A percentile compares a stretch with the other conserved stretches of the same genome.
Evolutionary conservation across 805 yeast genomes (phyloP).

Genomic region (Kodamaea kakaduensis): DNA sequence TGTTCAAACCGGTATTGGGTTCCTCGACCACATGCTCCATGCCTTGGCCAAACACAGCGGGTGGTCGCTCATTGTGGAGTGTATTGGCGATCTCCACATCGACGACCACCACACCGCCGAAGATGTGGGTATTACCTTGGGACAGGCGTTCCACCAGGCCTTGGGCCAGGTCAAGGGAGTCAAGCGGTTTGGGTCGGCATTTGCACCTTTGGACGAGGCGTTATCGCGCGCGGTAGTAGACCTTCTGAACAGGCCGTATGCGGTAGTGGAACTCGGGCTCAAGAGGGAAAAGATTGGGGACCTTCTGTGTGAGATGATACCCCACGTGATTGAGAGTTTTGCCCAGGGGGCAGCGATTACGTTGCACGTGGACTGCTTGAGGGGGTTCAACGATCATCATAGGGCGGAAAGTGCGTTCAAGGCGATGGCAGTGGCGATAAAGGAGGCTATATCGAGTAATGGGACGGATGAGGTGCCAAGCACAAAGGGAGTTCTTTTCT

Average conservation of each 20-base stretch:
- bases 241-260: conserved; percentile 87
- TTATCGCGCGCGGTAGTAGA: conserved; percentile 95
- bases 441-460: conserved; percentile 75
- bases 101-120: conserved; percentile 98
- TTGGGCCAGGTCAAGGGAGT: conserved; percentile 87
- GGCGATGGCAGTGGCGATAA: conserved; percentile 89
- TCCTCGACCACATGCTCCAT: conserved; percentile 94
- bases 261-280: conserved; percentile 84
- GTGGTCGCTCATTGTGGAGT: conserved; percentile 86
- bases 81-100: conserved; percentile 90
- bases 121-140: conserved; percentile 91
- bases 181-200: conserved; percentile 87
- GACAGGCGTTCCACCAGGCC: conserved; percentile 84
- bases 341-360: conserved; percentile 91
- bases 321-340: conserved; percentile 93
- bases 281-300: conserved; percentile 93
- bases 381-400: conserved; percentile 96
- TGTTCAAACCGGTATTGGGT: conserved; percentile 90
- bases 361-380: conserved; percentile 86
- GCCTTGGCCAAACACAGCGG: conserved; percentile 97
- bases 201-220: conserved; percentile 96
- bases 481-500: conserved; percentile 90
- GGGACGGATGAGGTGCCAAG: conserved; percentile 92
- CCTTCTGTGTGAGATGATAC: conserved; percentile 91
- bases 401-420: conserved; percentile 95